Evolutionary conservation across 805 yeast genomes (phyloP), one percentile per base, ranked within the genome.

Genomic region (Wickerhamiella siamensis): DNA sequence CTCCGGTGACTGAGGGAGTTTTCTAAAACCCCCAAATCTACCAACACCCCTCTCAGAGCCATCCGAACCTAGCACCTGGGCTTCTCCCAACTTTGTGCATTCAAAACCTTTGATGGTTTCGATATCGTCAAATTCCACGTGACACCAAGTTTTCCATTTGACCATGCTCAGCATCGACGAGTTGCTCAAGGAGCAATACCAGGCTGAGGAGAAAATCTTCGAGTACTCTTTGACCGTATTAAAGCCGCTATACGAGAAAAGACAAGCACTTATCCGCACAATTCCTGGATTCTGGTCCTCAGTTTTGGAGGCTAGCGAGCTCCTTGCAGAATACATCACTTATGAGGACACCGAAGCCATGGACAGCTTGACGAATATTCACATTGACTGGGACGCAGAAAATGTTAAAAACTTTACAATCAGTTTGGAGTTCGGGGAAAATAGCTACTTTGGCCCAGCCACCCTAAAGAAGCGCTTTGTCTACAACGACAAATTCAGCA

Each of bases 211-310:
- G 3, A 27, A 42, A 21, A 47, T 53, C 29, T 41, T 41, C 9
- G 48, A 46, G 4, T 48, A 46, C 43, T 46, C 59, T 32, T 43
- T 50, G 19, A 43, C 48, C 43, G 45, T 70, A 24, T 69, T 83
- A 5, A 71, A 69, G 47, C 71, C 75, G 16, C 65, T 82, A 5
- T 83, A 74, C 54, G 64, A 56, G 4, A 60, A 69, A 43, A 66
- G 96, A 50, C 67, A 82, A 19, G 63, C 52, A 5, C 60, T 70
- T n/a, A 64, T 77, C 14, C 43, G 51, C 4, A 57, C 66, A 3
- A 71, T 86, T 34, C 84, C 87, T 1, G 72, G 73, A 48, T 86
- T 88, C 59, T 88, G 97, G 97, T 79, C 81, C 52, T 72, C 79
- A 41, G 94, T 82, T 0, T 61, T 88, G 9, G 84, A 82, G 54